phyloP scores from a whole-genome alignment of 2,329 filamentous ascomycete genomes.

The Aspergillus fumigatus region DNA sequence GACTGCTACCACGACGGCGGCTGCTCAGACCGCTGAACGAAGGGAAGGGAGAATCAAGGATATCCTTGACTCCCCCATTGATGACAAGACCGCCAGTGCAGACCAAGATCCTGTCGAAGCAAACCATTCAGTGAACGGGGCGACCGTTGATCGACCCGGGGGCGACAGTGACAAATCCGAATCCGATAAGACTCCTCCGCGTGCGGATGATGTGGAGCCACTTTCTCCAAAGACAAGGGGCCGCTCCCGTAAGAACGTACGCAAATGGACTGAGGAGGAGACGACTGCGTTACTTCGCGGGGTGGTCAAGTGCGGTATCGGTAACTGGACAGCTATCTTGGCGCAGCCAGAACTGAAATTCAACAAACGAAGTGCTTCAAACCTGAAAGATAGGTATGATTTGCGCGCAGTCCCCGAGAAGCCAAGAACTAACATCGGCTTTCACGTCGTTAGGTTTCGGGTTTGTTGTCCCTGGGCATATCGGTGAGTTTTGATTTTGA shows the following conservation, averaged over 20 bases:
- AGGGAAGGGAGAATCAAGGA: conserved; percentile 34
- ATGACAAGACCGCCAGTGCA: conserved; percentile 14
- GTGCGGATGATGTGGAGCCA: conserved; percentile 16
- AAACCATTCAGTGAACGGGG: conserved; percentile 6
- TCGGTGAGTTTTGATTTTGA: conserved; percentile 20
- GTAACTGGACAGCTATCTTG: conserved; percentile 61
- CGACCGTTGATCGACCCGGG: conserved; percentile 1
- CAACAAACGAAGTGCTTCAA: conserved; percentile 55
- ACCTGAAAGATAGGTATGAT: conserved; percentile 56
- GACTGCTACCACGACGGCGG: conserved; percentile 13
- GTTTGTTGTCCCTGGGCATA: conserved; percentile 51
- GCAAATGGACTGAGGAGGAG: conserved; percentile 59
- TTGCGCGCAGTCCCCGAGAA: neutral
- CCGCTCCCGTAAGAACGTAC: conserved; percentile 46
- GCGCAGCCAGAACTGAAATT: conserved; percentile 54
- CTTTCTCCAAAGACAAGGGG: conserved; percentile 30
- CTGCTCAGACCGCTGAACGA: conserved; percentile 25
- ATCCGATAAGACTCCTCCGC: neutral
- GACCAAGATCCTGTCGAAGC: conserved; percentile 11
- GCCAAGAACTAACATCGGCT: neutral
- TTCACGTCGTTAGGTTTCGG: conserved; percentile 40
- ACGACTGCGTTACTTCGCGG: conserved; percentile 55
- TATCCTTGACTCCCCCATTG: conserved; percentile 28
- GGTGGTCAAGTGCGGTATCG: conserved; percentile 58
- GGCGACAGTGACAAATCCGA: conserved; percentile 7